Evolutionary conservation across 2,329 filamentous ascomycete genomes (phyloP).

Genomic region (Fonsecaea pugnacius): DNA sequence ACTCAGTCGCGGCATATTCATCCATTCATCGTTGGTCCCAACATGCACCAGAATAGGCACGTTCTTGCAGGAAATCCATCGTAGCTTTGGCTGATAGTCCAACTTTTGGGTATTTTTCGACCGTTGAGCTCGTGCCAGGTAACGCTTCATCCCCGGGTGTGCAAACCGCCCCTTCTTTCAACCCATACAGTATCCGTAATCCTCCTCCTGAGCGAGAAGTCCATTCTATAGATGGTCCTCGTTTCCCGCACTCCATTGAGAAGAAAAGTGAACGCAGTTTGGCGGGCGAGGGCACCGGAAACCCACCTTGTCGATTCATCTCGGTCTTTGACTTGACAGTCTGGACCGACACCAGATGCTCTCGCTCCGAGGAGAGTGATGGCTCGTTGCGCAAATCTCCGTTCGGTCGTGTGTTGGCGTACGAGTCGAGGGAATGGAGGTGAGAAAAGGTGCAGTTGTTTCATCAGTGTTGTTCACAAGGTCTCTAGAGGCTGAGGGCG

Average conservation of each 20-base stretch:
- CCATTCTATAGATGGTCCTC: background rate
- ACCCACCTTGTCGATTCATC: slow-evolving; percentile 35
- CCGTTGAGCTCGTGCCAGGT: background rate
- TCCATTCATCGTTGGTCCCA: background rate
- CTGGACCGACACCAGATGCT: slow-evolving; percentile 7
- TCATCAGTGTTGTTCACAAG: background rate
- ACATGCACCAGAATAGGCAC: background rate
- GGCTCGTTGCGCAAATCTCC: background rate
- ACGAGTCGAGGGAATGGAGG: background rate
- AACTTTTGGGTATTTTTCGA: background rate
- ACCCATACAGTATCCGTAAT: background rate
- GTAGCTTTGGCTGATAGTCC: background rate
- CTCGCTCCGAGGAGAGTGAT: slow-evolving; percentile 6
- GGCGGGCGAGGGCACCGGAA: slow-evolving; percentile 8
- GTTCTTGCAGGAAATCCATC: background rate
- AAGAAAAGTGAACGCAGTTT: background rate
- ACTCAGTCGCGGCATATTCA: background rate
- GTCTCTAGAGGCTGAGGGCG: background rate
- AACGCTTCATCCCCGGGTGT: background rate
- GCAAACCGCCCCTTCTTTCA: background rate
- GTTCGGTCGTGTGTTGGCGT: slow-evolving; percentile 5
- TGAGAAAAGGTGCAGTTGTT: background rate
- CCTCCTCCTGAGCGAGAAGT: background rate
- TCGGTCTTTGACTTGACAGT: slow-evolving; percentile 8
- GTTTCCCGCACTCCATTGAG: background rate